Percentiles rank a stretch among this genome's conserved stretches.
phyloP scores from a whole-genome alignment of 1,284 basidiomycete genomes.

The Inonotus obliquus region DNA sequence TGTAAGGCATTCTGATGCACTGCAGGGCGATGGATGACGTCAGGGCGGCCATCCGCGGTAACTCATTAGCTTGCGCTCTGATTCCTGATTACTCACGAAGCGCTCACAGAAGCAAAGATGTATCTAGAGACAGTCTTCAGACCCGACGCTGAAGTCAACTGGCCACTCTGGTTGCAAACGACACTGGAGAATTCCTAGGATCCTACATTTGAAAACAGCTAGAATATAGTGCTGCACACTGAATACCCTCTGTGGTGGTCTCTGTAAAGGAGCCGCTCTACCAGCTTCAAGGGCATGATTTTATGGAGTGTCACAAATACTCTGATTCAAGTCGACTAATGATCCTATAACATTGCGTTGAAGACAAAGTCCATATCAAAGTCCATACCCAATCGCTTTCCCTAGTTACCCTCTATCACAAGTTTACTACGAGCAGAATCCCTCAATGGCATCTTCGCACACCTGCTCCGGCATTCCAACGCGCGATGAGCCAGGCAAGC shows the following conservation, averaged over 20 bases:
- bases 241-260: too few relatives aligned
- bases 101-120: conserved; percentile 8
- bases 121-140: conserved; percentile 7
- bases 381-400: background rate
- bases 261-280: too few relatives aligned
- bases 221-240: too few relatives aligned
- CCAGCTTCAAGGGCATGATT: too few relatives aligned
- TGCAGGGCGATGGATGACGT: conserved; percentile 12
- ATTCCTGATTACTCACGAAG: too few relatives aligned
- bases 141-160: background rate
- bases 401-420: background rate
- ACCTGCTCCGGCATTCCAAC: background rate
- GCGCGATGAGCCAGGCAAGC: conserved; percentile 1
- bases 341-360: background rate
- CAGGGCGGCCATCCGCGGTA: conserved; percentile 8
- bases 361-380: background rate
- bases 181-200: too few relatives aligned
- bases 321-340: too few relatives aligned
- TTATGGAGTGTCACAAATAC: too few relatives aligned
- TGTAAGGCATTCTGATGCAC: too few relatives aligned
- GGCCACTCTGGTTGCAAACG: background rate
- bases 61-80: too few relatives aligned
- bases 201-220: too few relatives aligned
- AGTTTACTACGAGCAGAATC: background rate
- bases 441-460: conserved; percentile 3